phyloP scores from a whole-genome alignment of 2,329 filamentous ascomycete genomes.

The Cladophialophora psammophila region DNA sequence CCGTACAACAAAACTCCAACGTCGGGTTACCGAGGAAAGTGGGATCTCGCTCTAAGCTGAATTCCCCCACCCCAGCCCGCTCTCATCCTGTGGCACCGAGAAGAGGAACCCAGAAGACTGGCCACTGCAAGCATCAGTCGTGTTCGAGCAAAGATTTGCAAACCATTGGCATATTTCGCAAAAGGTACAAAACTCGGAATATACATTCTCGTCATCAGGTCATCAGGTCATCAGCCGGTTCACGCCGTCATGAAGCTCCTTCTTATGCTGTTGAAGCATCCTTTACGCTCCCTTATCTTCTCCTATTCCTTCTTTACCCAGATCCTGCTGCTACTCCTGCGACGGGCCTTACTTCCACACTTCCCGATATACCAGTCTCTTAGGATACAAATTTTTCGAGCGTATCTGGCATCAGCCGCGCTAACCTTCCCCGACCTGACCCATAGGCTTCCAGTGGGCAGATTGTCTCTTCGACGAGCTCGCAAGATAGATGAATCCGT shows the following conservation, averaged over 20 bases:
- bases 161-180: not conserved
- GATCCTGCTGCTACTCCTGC: constrained; percentile 13
- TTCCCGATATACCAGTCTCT: constrained; percentile 23
- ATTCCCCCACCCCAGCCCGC: not conserved
- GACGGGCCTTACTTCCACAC: constrained; percentile 18
- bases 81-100: not conserved
- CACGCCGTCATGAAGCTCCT: constrained; percentile 12
- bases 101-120: not conserved
- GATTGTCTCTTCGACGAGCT: constrained; percentile 7
- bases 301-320: constrained; percentile 20
- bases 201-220: not conserved
- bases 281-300: constrained; percentile 14
- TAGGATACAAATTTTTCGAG: constrained; percentile 20
- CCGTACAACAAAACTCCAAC: not conserved
- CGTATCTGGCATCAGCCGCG: constrained; percentile 13
- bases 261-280: constrained; percentile 11
- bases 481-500: constrained; percentile 10
- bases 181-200: not conserved
- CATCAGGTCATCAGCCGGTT: not conserved
- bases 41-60: not conserved
- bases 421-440: constrained; percentile 26
- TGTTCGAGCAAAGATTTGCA: not conserved
- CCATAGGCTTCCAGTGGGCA: constrained; percentile 18
- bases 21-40: not conserved
- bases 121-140: not conserved